Evolutionary conservation across 169 alveolate species (phyloP).

Genomic region (Plasmodium gonderi): DNA sequence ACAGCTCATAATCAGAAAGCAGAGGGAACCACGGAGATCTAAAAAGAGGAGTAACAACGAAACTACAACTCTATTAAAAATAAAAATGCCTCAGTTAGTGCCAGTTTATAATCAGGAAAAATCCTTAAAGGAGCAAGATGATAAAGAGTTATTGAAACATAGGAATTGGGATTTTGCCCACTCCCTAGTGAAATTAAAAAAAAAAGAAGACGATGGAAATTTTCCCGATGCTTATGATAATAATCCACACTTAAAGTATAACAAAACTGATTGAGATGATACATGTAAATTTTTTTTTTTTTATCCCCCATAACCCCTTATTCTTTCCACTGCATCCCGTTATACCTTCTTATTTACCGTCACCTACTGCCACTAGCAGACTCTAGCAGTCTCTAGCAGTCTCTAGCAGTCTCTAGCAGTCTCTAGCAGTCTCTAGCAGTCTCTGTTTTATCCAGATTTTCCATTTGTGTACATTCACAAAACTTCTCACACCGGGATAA

Average conservation of each 20-base stretch:
- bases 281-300: neutral
- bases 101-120: slow-evolving; percentile 68
- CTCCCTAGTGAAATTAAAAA: slow-evolving; percentile 21
- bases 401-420: too few species aligned
- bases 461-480: neutral
- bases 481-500: neutral
- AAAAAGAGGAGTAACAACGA: neutral
- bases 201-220: neutral
- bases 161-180: slow-evolving; percentile 49
- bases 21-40: neutral
- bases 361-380: too few species aligned
- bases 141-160: slow-evolving; percentile 27
- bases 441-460: neutral
- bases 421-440: too few species aligned
- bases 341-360: too few species aligned
- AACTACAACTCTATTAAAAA: neutral
- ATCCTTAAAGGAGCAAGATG: slow-evolving; percentile 46
- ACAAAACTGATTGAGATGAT: neutral
- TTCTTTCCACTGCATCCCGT: too few species aligned
- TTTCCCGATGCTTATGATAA: slow-evolving; percentile 25
- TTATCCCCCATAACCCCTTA: too few species aligned
- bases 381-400: too few species aligned
- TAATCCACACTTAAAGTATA: slow-evolving; percentile 2
- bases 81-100: slow-evolving; percentile 36
- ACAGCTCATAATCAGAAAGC: neutral